Percentiles rank a stretch among this genome's conserved stretches.
Evolutionary conservation across 805 yeast genomes (phyloP).

Genomic region (Blastobotrys americana): DNA sequence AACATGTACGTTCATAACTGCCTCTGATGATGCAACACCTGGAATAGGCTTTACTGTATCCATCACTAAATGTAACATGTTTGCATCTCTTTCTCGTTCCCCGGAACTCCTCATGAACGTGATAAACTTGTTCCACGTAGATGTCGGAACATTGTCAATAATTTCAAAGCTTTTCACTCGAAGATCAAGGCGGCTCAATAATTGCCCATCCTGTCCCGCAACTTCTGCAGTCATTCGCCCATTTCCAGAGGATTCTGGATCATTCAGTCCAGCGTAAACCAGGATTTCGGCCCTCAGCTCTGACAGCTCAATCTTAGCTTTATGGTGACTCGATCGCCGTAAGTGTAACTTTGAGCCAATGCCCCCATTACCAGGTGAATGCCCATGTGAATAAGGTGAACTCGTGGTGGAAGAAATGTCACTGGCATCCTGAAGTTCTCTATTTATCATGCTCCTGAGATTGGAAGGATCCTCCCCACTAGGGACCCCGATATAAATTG

Average conservation of each 20-base stretch:
- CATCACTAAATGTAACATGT: conserved; percentile 50
- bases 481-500: conserved; percentile 64
- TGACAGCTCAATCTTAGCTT: conserved; percentile 48
- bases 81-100: conserved; percentile 59
- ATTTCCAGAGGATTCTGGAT: too few species aligned
- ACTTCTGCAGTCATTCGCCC: conserved; percentile 25
- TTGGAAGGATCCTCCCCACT: conserved; percentile 38
- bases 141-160: conserved; percentile 71
- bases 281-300: conserved; percentile 45
- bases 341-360: conserved; percentile 38
- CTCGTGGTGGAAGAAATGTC: conserved; percentile 14
- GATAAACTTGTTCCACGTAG: conserved; percentile 84
- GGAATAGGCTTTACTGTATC: conserved; percentile 60
- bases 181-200: conserved; percentile 44
- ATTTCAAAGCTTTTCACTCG: conserved; percentile 50
- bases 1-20: conserved; percentile 45
- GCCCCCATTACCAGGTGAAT: neutral
- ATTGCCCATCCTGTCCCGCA: conserved; percentile 32
- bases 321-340: conserved; percentile 57
- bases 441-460: conserved; percentile 49
- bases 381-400: conserved; percentile 8
- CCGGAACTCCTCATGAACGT: conserved; percentile 64
- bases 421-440: conserved; percentile 33
- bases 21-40: conserved; percentile 60
- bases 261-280: conserved; percentile 39